Evolutionary conservation across 2,329 filamentous ascomycete genomes (phyloP), one percentile per base, ranked within the genome.

Genomic region (Exserohilum turcica): DNA sequence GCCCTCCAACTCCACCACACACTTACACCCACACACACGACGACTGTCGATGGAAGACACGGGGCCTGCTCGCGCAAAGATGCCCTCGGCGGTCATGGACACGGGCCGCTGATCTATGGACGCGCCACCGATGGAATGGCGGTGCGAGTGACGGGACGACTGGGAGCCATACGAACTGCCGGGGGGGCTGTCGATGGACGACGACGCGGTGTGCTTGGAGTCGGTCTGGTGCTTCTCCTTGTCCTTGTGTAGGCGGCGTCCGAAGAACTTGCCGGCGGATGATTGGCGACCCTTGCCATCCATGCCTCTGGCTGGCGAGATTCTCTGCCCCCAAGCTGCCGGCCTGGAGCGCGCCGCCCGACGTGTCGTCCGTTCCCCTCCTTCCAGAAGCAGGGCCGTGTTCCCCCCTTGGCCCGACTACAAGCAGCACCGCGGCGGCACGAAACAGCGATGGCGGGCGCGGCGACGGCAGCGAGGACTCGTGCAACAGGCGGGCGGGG

Each of bases 191-290:
- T 88, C 82, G 62, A 79, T 80, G 48, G 81, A 79, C 66, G 80
- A 64, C 81, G 78, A 68, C 73, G 86, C 86, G 67, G 84, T 84
- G 27, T 45, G 58, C 48, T 51, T 63, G 35, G 52, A 19, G 40
- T 62, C 57, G 52, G 40, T 44, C 28, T 27, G 13, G 35, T 60
- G 18, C 49, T 53, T 56, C 39, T 56, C 63, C 76, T 87, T 90
- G 76, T 95, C 89, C 79, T 91, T 94, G 78, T 87, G 80, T 67
- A 81, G 72, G 56, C 83, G 89, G 71, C 92, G 86, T 68, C 91
- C 92, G 79, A 97, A 97, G 80, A 97, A 91, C 59, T 88, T 88
- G 72, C 86, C 84, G 72, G 86, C 88, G 70, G 90, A 92, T 61
- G 89, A 91, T 80, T 93, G 89, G 76, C 90, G 86, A 68, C 88